Conservation (phyloP, 164 flowering plant species). For the Vitis rotundifolia region DNA sequence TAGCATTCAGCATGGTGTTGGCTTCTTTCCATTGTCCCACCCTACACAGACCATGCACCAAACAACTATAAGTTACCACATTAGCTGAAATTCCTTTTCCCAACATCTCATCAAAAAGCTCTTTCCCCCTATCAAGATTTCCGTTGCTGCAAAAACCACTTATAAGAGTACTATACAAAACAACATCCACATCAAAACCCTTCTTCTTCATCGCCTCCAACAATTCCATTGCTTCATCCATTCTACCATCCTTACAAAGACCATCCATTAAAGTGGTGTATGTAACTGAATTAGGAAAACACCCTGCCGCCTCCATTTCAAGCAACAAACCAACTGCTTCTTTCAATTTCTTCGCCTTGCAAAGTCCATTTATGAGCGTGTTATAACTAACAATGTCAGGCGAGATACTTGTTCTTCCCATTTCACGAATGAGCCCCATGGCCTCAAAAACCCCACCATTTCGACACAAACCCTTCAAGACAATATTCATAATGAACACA, state of each 20-base stretch:
- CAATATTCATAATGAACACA: conserved; percentile 37
- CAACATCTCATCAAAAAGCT: conserved; percentile 48
- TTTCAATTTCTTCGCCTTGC: conserved; percentile 48
- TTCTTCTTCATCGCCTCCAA: conserved; percentile 53
- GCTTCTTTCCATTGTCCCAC: conserved; percentile 56
- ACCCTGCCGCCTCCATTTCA: conserved; percentile 42
- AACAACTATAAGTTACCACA: conserved; percentile 44
- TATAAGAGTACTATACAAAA: conserved; percentile 46
- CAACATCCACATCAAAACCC: conserved; percentile 45
- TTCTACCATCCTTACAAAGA: conserved; percentile 51
- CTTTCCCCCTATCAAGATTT: conserved; percentile 32
- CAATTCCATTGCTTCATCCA: conserved; percentile 47
- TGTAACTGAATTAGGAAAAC: conserved; percentile 45
- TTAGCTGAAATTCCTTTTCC: conserved; percentile 44
- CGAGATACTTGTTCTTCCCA: conserved; percentile 25
- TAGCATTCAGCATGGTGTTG: conserved; percentile 35
- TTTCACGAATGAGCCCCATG: conserved; percentile 34
- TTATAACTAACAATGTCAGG: conserved; percentile 58
- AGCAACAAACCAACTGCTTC: conserved; percentile 39
- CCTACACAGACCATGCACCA: conserved; percentile 49
- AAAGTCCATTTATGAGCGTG: conserved; percentile 55
- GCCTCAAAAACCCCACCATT: conserved; percentile 41
- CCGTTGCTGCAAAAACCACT: conserved; percentile 51
- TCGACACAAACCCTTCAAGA: conserved; percentile 58
- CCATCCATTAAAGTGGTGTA: conserved; percentile 49